These are phyloP conservation scores for Carex cristatella DNA, from an alignment of 176 grass and related monocot genomes.

Conservation along the genomic window DNA sequence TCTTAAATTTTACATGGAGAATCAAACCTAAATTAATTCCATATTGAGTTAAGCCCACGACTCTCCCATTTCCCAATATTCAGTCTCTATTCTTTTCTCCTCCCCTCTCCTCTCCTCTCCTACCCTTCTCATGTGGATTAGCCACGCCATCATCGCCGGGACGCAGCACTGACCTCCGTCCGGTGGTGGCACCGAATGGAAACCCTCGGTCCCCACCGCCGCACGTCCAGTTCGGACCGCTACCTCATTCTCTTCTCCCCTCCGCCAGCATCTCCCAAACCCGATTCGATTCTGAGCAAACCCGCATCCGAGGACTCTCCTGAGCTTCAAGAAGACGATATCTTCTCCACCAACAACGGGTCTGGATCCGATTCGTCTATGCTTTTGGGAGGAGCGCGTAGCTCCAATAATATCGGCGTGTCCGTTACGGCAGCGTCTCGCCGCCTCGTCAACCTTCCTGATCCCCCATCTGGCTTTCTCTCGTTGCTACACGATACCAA, in stretches of 20 bases:
- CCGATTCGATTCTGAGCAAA: constrained; percentile 2
- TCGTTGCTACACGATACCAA: not conserved
- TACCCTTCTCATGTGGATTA: not conserved
- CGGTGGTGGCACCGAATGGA: constrained; percentile 15
- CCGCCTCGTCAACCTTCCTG: not conserved
- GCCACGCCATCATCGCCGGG: constrained; percentile 1
- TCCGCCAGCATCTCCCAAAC: constrained; percentile 14
- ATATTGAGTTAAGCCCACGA: not conserved
- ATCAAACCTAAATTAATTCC: not conserved
- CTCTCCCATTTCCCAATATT: constrained; percentile 4
- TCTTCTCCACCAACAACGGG: constrained; percentile 18
- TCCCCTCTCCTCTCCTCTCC: too few species aligned
- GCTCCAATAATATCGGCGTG: not conserved
- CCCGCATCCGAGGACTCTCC: constrained; percentile 9
- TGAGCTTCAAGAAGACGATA: constrained; percentile 25
- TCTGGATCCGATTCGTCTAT: not conserved
- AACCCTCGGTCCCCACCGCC: constrained; percentile 1
- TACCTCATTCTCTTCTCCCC: constrained; percentile 21
- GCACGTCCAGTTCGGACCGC: constrained; percentile 14
- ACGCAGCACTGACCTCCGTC: not conserved
- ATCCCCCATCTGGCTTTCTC: not conserved
- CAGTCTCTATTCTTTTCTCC: not conserved
- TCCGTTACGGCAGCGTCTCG: not conserved
- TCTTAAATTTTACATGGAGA: not conserved
- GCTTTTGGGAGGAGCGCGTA: not conserved